phyloP scores from a whole-genome alignment of 768 basidiomycete species.

The Lactifluus pinguis region DNA sequence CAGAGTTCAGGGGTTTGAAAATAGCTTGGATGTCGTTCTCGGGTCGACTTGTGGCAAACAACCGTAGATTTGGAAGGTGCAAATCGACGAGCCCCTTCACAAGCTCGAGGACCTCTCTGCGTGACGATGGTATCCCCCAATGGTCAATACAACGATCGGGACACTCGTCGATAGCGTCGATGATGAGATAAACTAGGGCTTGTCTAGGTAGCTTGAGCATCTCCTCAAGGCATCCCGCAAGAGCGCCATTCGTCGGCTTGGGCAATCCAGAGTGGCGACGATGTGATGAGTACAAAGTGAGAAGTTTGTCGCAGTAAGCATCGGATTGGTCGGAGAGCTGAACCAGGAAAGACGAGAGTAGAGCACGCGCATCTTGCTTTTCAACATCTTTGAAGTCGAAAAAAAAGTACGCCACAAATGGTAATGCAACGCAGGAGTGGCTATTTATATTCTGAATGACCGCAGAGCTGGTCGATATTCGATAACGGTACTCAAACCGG shows the following conservation, averaged over 20 bases:
- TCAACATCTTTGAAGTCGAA: not conserved
- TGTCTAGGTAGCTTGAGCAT: not conserved
- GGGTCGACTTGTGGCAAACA: not conserved
- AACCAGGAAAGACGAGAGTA: not conserved
- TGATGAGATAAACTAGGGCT: not conserved
- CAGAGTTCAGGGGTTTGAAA: not conserved
- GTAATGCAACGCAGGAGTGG: too few species aligned
- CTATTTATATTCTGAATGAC: too few species aligned
- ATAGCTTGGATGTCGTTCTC: not conserved
- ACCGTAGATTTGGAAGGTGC: too few species aligned
- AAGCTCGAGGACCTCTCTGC: too few species aligned
- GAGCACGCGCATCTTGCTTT: not conserved
- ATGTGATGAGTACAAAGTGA: not conserved
- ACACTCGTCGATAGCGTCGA: too few species aligned
- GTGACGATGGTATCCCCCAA: not conserved
- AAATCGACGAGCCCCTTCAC: too few species aligned
- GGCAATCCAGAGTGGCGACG: not conserved
- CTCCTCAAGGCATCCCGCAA: not conserved
- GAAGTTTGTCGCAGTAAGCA: not conserved
- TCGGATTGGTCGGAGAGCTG: too few species aligned
- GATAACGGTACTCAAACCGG: too few species aligned
- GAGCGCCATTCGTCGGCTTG: not conserved
- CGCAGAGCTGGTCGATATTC: too few species aligned
- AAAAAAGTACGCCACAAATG: too few species aligned
- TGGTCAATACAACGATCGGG: not conserved